Base-by-base conservation (phyloP, 2,329 filamentous ascomycete genomes). In the Fusarium irregulare region DNA sequence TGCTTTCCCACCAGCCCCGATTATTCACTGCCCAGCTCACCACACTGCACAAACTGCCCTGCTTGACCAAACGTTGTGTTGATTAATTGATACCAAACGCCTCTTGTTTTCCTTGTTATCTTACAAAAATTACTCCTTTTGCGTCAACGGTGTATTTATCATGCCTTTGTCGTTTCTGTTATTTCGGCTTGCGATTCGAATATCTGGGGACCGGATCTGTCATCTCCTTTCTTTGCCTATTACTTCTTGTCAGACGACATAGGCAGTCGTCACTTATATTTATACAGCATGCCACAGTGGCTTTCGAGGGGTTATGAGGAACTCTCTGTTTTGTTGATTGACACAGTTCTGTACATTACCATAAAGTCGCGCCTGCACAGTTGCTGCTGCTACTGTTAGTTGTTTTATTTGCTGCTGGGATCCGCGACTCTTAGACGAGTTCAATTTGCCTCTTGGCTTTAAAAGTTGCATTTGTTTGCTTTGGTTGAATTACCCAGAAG, bases 341-440 rank as follows among this genome's bases (percentile, higher is more conserved):
- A 71, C 77, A 79, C 80, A 81, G 80, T 83, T 80, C 81, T 87
- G 85, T 87, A 87, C 83, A 87, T 86, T 87, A 87, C 81, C 78
- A 80, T 83, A 76, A 79, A 82, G 82, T 82, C 78, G 80, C 81
- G 76, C 54, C 56, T 65, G 63, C 76, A 77, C 80, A 80, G 74
- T 81, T 80, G 82, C 81, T 83, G 83, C 57, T 68, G 68, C 76
- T 76, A 71, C 76, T 77, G 74, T 75, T 73, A 76, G 73, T 78
- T 71, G 70, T 73, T 75, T 76, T 75, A 74, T 77, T 78, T 75
- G 70, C 71, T 76, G 71, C 73, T 76, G 74, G 72, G 71, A 76
- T 71, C 47, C 72, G 76, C 76, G 72, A 76, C 76, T 77, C 74
- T 73, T 79, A 78, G 78, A 78, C 70, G 76, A 79, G 77, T 77